Conservation (phyloP, 1,284 basidiomycete genomes). For the Malassezia sp. region DNA sequence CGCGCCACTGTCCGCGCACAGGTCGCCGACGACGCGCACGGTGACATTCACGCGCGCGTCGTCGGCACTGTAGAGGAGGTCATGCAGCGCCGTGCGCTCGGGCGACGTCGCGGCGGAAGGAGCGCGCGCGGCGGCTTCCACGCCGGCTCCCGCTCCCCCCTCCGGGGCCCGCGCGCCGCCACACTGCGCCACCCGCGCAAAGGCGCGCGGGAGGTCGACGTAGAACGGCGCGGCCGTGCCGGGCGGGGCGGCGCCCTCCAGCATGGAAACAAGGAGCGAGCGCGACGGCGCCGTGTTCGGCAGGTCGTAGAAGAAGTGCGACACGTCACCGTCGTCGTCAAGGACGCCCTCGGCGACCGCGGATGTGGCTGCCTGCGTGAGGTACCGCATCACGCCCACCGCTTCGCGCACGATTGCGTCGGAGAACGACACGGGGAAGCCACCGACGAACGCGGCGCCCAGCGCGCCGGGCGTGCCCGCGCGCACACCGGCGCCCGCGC, state of each 20-base stretch:
- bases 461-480: not conserved
- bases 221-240: too few relatives aligned
- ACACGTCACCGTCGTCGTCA: conserved; percentile 51
- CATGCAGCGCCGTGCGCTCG: conserved; percentile 22
- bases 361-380: conserved; percentile 17
- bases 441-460: conserved; percentile 67
- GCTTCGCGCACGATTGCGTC: conserved; percentile 50
- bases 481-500: conserved; percentile 11
- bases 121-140: too few relatives aligned
- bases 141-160: too few relatives aligned
- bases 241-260: conserved; percentile 49
- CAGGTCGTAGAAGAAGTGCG: conserved; percentile 78
- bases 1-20: not conserved
- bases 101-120: not conserved
- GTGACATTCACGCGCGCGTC: conserved; percentile 34
- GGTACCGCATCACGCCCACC: conserved; percentile 23
- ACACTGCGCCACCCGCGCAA: not conserved
- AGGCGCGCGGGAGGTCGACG: conserved; percentile 1
- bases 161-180: conserved; percentile 44
- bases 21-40: conserved; percentile 36
- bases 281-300: conserved; percentile 60
- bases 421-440: conserved; percentile 61
- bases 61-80: conserved; percentile 59
- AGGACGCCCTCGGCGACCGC: conserved; percentile 58
- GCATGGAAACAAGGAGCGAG: conserved; percentile 57